These are phyloP conservation scores for Trifolium pratense DNA, from an alignment of 306 rosid genomes.

Conservation along the genomic window DNA sequence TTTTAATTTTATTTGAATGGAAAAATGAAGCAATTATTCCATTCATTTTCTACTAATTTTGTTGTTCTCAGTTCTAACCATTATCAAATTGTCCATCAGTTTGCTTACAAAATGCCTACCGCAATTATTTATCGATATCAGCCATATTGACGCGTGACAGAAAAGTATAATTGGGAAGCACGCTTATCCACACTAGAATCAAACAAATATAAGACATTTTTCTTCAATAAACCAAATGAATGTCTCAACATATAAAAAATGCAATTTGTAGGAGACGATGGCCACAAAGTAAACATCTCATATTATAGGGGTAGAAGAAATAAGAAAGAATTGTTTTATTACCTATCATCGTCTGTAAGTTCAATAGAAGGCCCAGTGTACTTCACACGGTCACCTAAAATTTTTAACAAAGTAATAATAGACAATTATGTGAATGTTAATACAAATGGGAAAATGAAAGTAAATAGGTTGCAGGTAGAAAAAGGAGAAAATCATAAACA, in stretches of 20 bases:
- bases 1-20: background rate
- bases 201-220: background rate
- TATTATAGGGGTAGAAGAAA: slow-evolving; percentile 22
- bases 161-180: slow-evolving; percentile 21
- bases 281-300: slow-evolving; percentile 17
- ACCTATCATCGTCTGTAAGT: slow-evolving; percentile 78
- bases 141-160: slow-evolving; percentile 11
- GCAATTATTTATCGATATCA: slow-evolving; percentile 6
- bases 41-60: slow-evolving; percentile 16
- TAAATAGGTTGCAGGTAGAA: slow-evolving; percentile 6
- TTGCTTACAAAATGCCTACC: slow-evolving; percentile 5
- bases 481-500: slow-evolving; percentile 24
- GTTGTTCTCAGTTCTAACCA: background rate
- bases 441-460: slow-evolving; percentile 21
- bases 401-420: slow-evolving; percentile 36
- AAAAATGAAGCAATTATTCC: background rate
- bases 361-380: slow-evolving; percentile 73
- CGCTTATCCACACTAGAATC: background rate
- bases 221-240: slow-evolving; percentile 33
- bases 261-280: background rate
- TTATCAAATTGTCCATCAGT: slow-evolving; percentile 26
- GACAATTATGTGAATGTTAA: slow-evolving; percentile 21
- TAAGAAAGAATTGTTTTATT: slow-evolving; percentile 32
- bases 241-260: slow-evolving; percentile 19
- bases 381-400: slow-evolving; percentile 91